phyloP scores from a whole-genome alignment of 495 filamentous ascomycete species.

The Lasiosphaeris hirsuta region DNA sequence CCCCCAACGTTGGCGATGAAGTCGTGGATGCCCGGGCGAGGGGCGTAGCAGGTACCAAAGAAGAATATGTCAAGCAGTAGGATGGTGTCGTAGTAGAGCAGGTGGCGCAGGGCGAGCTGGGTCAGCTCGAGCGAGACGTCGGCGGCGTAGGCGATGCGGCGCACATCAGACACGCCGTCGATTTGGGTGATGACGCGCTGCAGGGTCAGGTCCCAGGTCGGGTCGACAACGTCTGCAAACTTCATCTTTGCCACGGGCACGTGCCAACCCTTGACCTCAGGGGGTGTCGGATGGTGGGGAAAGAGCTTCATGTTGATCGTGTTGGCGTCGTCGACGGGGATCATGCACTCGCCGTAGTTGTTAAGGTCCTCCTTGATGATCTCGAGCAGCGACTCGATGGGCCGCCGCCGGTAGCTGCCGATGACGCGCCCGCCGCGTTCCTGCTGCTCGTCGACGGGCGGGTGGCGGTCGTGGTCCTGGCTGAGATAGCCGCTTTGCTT shows the following conservation, averaged over 20 bases:
- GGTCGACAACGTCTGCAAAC: slow-evolving; percentile 65
- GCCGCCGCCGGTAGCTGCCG: slow-evolving; percentile 34
- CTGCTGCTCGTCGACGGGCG: slow-evolving; percentile 1
- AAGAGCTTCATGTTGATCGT: slow-evolving; percentile 96
- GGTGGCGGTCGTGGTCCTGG: slow-evolving; percentile 39
- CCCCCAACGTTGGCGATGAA: slow-evolving; percentile 65
- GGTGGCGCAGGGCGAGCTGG: slow-evolving; percentile 77
- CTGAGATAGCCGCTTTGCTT: slow-evolving; percentile 77
- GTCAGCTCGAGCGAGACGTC: slow-evolving; percentile 82
- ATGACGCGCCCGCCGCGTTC: slow-evolving; percentile 4
- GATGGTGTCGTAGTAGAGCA: slow-evolving; percentile 86
- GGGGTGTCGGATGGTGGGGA: slow-evolving; percentile 72
- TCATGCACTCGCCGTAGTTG: slow-evolving; percentile 97
- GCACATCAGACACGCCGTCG: slow-evolving; percentile 84
- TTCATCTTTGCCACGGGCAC: slow-evolving; percentile 88
- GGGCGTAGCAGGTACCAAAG: slow-evolving; percentile 86
- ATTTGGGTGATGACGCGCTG: slow-evolving; percentile 78
- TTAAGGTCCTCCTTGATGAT: slow-evolving; percentile 93
- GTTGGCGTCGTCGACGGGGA: slow-evolving; percentile 90
- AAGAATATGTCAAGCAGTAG: slow-evolving; percentile 90
- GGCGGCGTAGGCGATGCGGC: slow-evolving; percentile 75
- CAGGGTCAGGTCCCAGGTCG: slow-evolving; percentile 89
- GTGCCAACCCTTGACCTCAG: slow-evolving; percentile 76
- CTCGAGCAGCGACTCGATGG: slow-evolving; percentile 81
- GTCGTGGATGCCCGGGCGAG: slow-evolving; percentile 67